These are phyloP conservation scores for Metschnikowia similis DNA, from an alignment of 805 yeast genomes.

Conservation along the genomic window DNA sequence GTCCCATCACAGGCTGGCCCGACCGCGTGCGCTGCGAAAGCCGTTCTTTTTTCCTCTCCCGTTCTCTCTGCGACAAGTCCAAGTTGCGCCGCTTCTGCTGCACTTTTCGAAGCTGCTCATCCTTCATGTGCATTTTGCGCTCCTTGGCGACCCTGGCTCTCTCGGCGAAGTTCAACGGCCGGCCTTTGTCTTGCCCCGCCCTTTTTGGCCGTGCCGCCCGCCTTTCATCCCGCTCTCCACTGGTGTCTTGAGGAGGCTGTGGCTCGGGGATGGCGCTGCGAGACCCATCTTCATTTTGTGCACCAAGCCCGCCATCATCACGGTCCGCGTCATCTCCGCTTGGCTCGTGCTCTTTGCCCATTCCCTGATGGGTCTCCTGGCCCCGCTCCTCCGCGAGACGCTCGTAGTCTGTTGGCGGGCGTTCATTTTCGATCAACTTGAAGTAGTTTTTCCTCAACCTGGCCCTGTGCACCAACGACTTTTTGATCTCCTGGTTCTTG, in stretches of 20 bases:
- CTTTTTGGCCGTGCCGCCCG: background rate
- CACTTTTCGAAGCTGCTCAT: conserved; percentile 35
- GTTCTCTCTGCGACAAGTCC: conserved; percentile 37
- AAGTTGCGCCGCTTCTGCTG: conserved; percentile 32
- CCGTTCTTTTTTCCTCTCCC: conserved; percentile 39
- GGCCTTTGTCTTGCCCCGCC: conserved; percentile 23
- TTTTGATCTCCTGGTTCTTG: conserved; percentile 63
- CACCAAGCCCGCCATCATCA: background rate
- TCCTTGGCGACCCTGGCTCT: conserved; percentile 43
- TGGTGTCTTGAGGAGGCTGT: conserved; percentile 9
- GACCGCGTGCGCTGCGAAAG: conserved; percentile 50
- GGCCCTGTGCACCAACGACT: conserved; percentile 73
- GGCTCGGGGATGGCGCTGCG: conserved; percentile 18
- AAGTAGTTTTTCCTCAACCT: conserved; percentile 77
- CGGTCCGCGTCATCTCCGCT: background rate
- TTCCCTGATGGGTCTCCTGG: conserved; percentile 9
- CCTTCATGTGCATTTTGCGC: conserved; percentile 41
- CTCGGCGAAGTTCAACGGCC: conserved; percentile 41
- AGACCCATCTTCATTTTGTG: conserved; percentile 11
- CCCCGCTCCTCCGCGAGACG: conserved; percentile 6
- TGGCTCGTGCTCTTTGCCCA: background rate
- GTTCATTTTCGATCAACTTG: conserved; percentile 72
- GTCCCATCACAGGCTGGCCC: conserved; percentile 93
- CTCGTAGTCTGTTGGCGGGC: conserved; percentile 37
- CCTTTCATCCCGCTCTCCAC: background rate